A percentile compares a stretch with the other conserved stretches of the same genome.
phyloP scores from a whole-genome alignment of 129 eudicot species.

The Heracleum sosnowskyi region DNA sequence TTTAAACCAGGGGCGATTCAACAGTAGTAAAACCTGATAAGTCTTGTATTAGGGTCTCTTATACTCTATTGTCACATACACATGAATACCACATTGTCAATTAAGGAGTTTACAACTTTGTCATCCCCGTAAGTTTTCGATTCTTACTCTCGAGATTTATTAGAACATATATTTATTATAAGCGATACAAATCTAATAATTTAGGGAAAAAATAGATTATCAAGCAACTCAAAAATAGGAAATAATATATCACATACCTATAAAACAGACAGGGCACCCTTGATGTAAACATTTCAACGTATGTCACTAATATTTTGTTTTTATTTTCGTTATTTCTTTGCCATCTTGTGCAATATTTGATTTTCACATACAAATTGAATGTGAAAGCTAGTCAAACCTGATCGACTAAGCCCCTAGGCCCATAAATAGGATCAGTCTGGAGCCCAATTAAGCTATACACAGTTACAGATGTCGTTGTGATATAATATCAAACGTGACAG shows the following conservation, averaged over 20 bases:
- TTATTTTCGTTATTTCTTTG: background rate
- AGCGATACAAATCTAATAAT: no score
- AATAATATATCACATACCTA: no score
- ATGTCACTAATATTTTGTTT: background rate
- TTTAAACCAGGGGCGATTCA: background rate
- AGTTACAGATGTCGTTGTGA: constrained; percentile 11
- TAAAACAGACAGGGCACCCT: no score
- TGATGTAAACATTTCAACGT: background rate
- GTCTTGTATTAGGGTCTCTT: background rate
- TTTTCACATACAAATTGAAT: background rate
- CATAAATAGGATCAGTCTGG: background rate
- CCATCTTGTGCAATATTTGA: background rate
- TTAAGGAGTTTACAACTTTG: no score
- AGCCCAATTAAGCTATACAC: constrained; percentile 5
- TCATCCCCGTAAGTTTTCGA: no score
- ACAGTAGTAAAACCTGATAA: background rate
- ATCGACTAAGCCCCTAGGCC: background rate
- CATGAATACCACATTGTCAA: no score
- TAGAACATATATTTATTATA: no score
- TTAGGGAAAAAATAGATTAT: no score
- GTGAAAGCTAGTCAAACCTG: background rate
- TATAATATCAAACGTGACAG: constrained; percentile 5
- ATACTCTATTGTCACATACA: no score
- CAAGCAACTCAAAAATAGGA: no score
- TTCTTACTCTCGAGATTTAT: no score